Base-by-base conservation (phyloP, 129 eudicot species). In the Escallonia herrerae region DNA sequence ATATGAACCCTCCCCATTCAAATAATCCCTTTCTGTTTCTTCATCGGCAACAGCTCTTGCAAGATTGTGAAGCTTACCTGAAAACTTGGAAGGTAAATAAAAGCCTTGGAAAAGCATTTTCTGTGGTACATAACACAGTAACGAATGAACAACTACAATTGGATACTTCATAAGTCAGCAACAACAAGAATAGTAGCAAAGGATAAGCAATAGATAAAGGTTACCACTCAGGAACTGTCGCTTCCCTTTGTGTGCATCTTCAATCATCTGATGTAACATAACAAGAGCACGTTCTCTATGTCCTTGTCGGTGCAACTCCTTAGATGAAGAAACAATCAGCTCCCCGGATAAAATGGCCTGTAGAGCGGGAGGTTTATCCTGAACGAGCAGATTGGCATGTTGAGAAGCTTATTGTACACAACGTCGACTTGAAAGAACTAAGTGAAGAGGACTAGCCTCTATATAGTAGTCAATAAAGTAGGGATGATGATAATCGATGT, bases 21-120 rank as follows among this genome's bases (percentile, higher is more conserved):
- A 39, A 63, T 53, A 79, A 50, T 76, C 89, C 67, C 76, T 67
- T 78, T 83, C 90, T 41, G 79, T 74, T 81, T 94, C 99, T 79
- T 89, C 99, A 74, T 89, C 99, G 74, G 94, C 97, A 66, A 94
- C 76, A 67, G 99, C 99, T 82, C 99, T 86, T 10, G 99, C 97
- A 69, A 94, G 88, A 89, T 94, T 94, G 58, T 94, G 99, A 74
- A 94, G 97, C 77, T 94, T 94, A 48, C 98, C 98, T 88, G 76
- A 53, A 58, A 74, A 62, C 55, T 43, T 43, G 63, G 51, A 63
- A 53, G 64, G 8, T 51, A 62, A 51, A 54, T 9, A 5, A 43
- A 69, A 63, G 10, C 7, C 45, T 42, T 46, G 33, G 33, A 40
- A 33, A 63, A 33, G 38, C 50, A 49, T n/a, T 38, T 7, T 64